phyloP scores from a whole-genome alignment of 345 rosid species.

The Punica granatum region DNA sequence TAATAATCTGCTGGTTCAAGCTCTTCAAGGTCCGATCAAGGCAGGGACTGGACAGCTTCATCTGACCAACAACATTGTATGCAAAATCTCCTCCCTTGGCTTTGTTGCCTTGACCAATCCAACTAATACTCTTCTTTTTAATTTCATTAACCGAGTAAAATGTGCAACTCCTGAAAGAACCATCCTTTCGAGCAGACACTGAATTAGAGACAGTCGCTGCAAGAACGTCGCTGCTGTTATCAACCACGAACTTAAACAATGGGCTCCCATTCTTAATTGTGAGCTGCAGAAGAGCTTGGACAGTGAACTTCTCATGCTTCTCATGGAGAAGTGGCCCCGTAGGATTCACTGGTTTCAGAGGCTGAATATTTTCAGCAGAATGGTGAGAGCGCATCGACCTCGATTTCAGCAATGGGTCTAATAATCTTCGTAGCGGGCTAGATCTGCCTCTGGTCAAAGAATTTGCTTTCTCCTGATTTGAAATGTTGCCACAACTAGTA shows the following conservation, averaged over 20 bases:
- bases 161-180: constrained; percentile 31
- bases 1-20: constrained; percentile 18
- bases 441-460: constrained; percentile 38
- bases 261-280: constrained; percentile 60
- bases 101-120: constrained; percentile 56
- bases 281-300: constrained; percentile 56
- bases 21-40: constrained; percentile 22
- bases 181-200: constrained; percentile 33
- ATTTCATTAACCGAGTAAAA: constrained; percentile 61
- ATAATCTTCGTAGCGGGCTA: constrained; percentile 68
- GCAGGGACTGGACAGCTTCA: constrained; percentile 35
- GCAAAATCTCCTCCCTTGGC: constrained; percentile 44
- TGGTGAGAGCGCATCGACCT: constrained; percentile 20
- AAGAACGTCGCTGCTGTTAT: constrained; percentile 45
- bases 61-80: constrained; percentile 48
- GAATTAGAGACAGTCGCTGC: constrained; percentile 55
- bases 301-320: constrained; percentile 27
- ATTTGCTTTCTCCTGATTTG: constrained; percentile 32
- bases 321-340: constrained; percentile 21
- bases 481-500: constrained; percentile 23
- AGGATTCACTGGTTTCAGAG: constrained; percentile 18
- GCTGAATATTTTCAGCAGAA: constrained; percentile 30
- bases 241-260: constrained; percentile 54
- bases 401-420: constrained; percentile 63
- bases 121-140: constrained; percentile 53